Evolutionary conservation across 176 grass and related monocot species (phyloP).

Genomic region (Hsuehochloa calcarea): DNA sequence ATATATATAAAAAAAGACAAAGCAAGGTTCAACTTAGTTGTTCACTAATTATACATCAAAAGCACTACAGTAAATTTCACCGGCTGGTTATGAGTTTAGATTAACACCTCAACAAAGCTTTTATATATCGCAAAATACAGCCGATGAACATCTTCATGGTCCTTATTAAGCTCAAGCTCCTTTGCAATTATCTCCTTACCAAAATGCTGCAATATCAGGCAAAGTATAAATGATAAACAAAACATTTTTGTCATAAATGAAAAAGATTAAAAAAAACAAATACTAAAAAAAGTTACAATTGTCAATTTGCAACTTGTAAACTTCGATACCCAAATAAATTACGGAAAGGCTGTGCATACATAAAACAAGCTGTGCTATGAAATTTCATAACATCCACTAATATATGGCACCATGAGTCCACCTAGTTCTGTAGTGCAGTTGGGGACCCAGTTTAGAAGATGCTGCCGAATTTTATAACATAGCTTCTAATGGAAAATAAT

Average conservation of each 20-base stretch:
- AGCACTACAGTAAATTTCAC: neutral
- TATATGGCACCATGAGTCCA: neutral
- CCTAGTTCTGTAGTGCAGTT: neutral
- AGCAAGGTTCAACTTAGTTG: neutral
- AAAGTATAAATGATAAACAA: slow-evolving; percentile 8
- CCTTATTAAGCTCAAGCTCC: slow-evolving; percentile 78
- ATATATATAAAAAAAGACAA: neutral
- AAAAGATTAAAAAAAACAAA: neutral
- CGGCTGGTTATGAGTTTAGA: neutral
- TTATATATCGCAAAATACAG: slow-evolving; percentile 95
- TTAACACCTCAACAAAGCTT: slow-evolving; percentile 87
- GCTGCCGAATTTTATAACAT: neutral
- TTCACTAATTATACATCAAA: neutral
- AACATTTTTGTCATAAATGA: neutral
- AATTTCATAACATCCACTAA: neutral
- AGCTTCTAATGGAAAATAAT: neutral
- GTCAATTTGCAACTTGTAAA: neutral
- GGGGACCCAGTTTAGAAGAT: neutral
- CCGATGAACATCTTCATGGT: slow-evolving; percentile 72
- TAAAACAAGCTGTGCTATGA: neutral
- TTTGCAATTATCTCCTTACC: slow-evolving; percentile 98
- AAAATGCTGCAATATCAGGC: slow-evolving; percentile 60
- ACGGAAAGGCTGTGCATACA: neutral
- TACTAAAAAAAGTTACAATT: neutral
- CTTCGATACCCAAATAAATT: neutral